These are phyloP conservation scores for Rhizopogon vesiculosus DNA, from an alignment of 768 basidiomycete species.

Conservation along the genomic window DNA sequence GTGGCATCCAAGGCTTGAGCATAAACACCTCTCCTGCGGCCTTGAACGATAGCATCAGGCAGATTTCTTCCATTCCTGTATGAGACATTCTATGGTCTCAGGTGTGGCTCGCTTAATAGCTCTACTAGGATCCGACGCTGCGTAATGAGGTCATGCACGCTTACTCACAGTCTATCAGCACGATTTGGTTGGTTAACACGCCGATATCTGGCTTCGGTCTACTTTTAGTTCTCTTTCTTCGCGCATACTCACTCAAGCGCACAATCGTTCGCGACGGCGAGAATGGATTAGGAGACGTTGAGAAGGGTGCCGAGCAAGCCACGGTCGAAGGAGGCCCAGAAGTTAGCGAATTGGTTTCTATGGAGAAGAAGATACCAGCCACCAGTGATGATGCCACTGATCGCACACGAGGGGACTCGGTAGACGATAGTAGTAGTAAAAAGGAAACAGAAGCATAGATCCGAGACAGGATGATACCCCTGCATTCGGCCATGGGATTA, in stretches of 20 bases:
- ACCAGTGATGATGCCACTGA: neutral
- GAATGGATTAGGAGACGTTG: conserved; percentile 21
- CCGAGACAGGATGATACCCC: neutral
- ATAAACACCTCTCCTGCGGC: conserved; percentile 39
- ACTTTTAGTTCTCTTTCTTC: conserved; percentile 28
- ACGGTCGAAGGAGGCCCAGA: neutral
- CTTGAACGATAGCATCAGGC: conserved; percentile 43
- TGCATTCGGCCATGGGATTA: neutral
- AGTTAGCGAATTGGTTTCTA: neutral
- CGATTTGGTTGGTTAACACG: conserved; percentile 35
- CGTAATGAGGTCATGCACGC: conserved; percentile 30
- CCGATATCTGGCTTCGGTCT: conserved; percentile 27
- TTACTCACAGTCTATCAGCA: conserved; percentile 31
- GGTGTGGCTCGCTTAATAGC: neutral
- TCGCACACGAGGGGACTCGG: conserved; percentile 1
- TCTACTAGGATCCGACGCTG: conserved; percentile 22
- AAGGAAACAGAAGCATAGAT: neutral
- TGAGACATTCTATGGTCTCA: neutral
- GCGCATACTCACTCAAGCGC: conserved; percentile 31
- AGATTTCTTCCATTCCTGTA: conserved; percentile 32
- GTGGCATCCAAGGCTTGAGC: conserved; percentile 12
- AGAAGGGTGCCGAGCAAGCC: conserved; percentile 15
- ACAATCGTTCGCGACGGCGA: conserved; percentile 10
- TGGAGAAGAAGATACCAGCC: neutral
- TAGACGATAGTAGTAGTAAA: neutral